Evolutionary conservation across 257 asterid genomes (phyloP).

Genomic region (Craterostigma plantagineum): DNA sequence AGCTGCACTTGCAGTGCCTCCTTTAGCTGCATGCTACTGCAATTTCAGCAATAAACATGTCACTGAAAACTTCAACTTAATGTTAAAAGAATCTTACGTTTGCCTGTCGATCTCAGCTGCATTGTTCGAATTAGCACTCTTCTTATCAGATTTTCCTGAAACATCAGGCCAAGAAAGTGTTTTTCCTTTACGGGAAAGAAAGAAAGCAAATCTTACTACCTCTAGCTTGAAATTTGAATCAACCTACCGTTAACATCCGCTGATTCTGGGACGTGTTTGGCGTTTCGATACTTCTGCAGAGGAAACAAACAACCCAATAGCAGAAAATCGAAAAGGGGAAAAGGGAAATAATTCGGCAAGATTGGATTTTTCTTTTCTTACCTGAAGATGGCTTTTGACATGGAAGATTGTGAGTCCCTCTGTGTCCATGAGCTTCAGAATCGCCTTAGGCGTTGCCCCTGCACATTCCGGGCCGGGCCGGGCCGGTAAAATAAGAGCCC

Average conservation of each 20-base stretch:
- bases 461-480: neutral
- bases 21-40: slow-evolving; percentile 54
- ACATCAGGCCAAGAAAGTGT: slow-evolving; percentile 1
- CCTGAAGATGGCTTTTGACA: slow-evolving; percentile 96
- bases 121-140: slow-evolving; percentile 8
- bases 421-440: slow-evolving; percentile 67
- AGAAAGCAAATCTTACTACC: neutral
- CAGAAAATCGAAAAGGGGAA: neutral
- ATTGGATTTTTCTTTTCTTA: neutral
- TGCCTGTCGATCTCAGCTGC: slow-evolving; percentile 24
- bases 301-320: neutral
- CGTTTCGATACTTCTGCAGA: slow-evolving; percentile 66
- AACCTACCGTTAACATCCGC: slow-evolving; percentile 37
- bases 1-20: slow-evolving; percentile 55
- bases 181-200: too few relatives aligned
- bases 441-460: slow-evolving; percentile 95
- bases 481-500: too few relatives aligned
- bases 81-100: slow-evolving; percentile 16
- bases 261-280: slow-evolving; percentile 44
- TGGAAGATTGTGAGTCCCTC: slow-evolving; percentile 81
- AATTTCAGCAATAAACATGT: neutral
- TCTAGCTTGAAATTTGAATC: neutral
- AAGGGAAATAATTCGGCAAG: too few relatives aligned
- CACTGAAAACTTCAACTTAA: neutral
- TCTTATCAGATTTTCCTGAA: slow-evolving; percentile 44